These are phyloP conservation scores for Poterioochromonas sp. DNA, from an alignment of 352 stramenopile species.

Conservation along the genomic window DNA sequence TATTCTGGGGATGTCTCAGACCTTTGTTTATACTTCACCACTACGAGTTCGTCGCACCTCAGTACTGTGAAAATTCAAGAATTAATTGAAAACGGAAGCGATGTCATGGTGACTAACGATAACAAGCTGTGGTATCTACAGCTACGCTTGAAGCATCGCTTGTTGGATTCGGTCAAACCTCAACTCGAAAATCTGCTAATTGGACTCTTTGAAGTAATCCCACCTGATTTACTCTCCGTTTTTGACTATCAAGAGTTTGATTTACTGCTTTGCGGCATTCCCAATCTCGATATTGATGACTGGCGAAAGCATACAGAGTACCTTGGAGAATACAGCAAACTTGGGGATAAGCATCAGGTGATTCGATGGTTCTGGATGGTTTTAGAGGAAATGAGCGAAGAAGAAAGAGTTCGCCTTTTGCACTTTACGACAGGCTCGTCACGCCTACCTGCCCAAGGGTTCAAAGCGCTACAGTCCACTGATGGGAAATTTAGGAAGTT, in stretches of 20 bases:
- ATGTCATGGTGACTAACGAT: slow-evolving; percentile 72
- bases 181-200: slow-evolving; percentile 77
- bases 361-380: slow-evolving; percentile 88
- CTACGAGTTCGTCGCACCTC: slow-evolving; percentile 65
- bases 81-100: slow-evolving; percentile 69
- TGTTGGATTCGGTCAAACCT: slow-evolving; percentile 72
- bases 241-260: slow-evolving; percentile 87
- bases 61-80: slow-evolving; percentile 59
- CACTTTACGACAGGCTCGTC: slow-evolving; percentile 76
- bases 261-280: slow-evolving; percentile 79
- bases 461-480: slow-evolving; percentile 82
- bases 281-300: slow-evolving; percentile 84
- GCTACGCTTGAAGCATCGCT: slow-evolving; percentile 58
- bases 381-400: slow-evolving; percentile 72
- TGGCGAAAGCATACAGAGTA: slow-evolving; percentile 84
- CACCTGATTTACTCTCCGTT: slow-evolving; percentile 73
- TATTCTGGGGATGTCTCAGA: slow-evolving; percentile 60
- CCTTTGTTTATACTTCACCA: slow-evolving; percentile 82
- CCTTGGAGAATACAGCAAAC: slow-evolving; percentile 68
- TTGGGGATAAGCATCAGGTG: slow-evolving; percentile 57
- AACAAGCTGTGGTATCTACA: slow-evolving; percentile 83
- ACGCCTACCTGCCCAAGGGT: slow-evolving; percentile 79
- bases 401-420: slow-evolving; percentile 78
- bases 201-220: slow-evolving; percentile 79
- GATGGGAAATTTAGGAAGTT: slow-evolving; percentile 54